Base-by-base conservation (phyloP, 1,284 basidiomycete species). In the Agroathelia rolfsii region DNA sequence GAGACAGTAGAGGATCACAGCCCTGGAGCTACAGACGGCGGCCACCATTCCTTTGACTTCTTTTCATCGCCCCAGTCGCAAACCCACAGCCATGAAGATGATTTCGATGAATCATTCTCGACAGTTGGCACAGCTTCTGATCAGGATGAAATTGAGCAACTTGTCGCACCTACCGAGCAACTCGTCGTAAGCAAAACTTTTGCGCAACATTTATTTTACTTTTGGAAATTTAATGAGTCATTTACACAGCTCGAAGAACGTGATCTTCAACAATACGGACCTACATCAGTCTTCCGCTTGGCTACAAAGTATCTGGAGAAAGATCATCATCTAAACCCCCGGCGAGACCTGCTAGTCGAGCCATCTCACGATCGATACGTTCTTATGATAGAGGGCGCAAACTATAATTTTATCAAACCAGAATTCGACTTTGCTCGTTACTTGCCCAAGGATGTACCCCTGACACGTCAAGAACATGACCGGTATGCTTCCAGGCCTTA, bases 401-500 rank as follows among this genome's bases (percentile, higher is more conserved):
- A 32, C 51, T 61, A 24, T 46, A 55, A 19, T 44, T 42, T 12
- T 39, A 55, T 30, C 40, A 57, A 65, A 32, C 63, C 63, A 2
- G 53, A 65, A 41, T 63, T 75, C 22, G 71, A 74, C 32, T 76
- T 72, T 72, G 58, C 62, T 10, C 64, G 73, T 10, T 56, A 73
- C 44, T 54, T 77, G 5, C 73, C 73, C 9, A 42, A 53, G 3
- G 61, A 59, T 14, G 51, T 55, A 5, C 62, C 60, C 10, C 50
- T 76, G 13, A 58, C 62, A 28, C 58, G 70, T 27, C 50, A 42
- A 21, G 70, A 72, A 40, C 74, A 77, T 41, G 72, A 76, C 52
- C 38, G 47, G 46, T 56, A 25, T 19, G 45, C 22, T 20, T n/a
- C 28, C 14, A 8, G 22, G 27, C 11, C 9, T 15, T 13, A 14